Evolutionary conservation across 2,329 filamentous ascomycete species (phyloP).

Genomic region (Alternaria sp.): DNA sequence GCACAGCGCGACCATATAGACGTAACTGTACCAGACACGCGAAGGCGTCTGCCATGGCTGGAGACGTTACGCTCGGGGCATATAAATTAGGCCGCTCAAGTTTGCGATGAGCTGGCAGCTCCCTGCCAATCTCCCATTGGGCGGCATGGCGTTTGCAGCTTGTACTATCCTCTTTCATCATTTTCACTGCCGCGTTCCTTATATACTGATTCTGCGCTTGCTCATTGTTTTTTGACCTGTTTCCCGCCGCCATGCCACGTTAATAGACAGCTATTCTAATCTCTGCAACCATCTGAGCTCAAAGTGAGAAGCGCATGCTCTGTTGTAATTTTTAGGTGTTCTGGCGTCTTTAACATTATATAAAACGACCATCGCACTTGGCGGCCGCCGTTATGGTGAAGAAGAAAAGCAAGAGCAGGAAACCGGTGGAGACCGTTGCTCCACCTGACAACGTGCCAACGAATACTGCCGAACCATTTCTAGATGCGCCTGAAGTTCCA

Average conservation of each 20-base stretch:
- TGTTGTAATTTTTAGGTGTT: constrained; percentile 2
- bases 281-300: constrained; percentile 26
- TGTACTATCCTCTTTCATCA: constrained; percentile 40
- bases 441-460: constrained; percentile 37
- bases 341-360: constrained; percentile 25
- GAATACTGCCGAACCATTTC: constrained; percentile 31
- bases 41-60: constrained; percentile 34
- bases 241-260: constrained; percentile 48
- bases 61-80: constrained; percentile 38
- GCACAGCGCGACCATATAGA: constrained; percentile 24
- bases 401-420: constrained; percentile 44
- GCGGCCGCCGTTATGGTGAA: constrained; percentile 39
- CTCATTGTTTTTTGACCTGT: constrained; percentile 40
- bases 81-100: constrained; percentile 45
- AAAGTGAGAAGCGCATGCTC: constrained; percentile 37
- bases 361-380: constrained; percentile 28
- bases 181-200: constrained; percentile 38
- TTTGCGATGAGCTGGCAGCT: constrained; percentile 44
- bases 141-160: constrained; percentile 30
- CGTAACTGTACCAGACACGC: constrained; percentile 33
- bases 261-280: constrained; percentile 44
- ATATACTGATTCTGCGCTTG: constrained; percentile 49
- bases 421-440: constrained; percentile 38
- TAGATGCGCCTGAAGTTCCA: constrained; percentile 26
- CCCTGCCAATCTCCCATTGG: constrained; percentile 45